These are phyloP conservation scores for Capsella bursapastoris DNA, from an alignment of 345 rosid genomes.

Conservation along the genomic window DNA sequence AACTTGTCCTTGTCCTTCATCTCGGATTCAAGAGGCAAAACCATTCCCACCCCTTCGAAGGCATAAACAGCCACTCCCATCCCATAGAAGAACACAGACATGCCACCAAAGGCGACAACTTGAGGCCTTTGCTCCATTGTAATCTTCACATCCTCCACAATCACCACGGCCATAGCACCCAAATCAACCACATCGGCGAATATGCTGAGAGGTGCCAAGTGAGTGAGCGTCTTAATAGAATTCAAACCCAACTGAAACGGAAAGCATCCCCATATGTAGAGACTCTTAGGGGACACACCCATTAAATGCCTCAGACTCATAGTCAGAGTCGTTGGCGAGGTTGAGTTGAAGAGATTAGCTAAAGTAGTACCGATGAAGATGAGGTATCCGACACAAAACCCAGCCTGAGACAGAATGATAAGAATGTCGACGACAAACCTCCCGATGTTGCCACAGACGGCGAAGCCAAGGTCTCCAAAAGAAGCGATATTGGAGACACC, in stretches of 20 bases:
- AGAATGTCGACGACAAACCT: conserved; percentile 65
- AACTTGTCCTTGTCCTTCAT: conserved; percentile 61
- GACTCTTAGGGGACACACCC: conserved; percentile 55
- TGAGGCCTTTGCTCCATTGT: conserved; percentile 48
- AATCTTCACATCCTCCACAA: conserved; percentile 61
- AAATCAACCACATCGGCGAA: conserved; percentile 87
- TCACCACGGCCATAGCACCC: conserved; percentile 72
- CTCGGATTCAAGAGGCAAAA: conserved; percentile 78
- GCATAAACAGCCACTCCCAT: conserved; percentile 83
- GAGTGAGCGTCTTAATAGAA: conserved; percentile 71
- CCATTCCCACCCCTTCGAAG: conserved; percentile 84
- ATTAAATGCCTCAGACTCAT: conserved; percentile 31
- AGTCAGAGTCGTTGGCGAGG: background rate
- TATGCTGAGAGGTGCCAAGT: conserved; percentile 84
- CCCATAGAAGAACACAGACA: conserved; percentile 69
- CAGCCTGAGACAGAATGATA: conserved; percentile 72
- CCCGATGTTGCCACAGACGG: conserved; percentile 71
- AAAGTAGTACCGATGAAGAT: conserved; percentile 67
- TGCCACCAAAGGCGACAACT: conserved; percentile 62
- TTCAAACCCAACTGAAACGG: conserved; percentile 81
- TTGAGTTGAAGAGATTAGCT: conserved; percentile 48
- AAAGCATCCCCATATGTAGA: conserved; percentile 73
- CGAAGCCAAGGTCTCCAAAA: conserved; percentile 83
- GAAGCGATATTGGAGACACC: conserved; percentile 56
- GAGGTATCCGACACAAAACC: conserved; percentile 84